Base-by-base conservation (phyloP, 1,284 basidiomycete genomes). In the Leccinum subrobustum region DNA sequence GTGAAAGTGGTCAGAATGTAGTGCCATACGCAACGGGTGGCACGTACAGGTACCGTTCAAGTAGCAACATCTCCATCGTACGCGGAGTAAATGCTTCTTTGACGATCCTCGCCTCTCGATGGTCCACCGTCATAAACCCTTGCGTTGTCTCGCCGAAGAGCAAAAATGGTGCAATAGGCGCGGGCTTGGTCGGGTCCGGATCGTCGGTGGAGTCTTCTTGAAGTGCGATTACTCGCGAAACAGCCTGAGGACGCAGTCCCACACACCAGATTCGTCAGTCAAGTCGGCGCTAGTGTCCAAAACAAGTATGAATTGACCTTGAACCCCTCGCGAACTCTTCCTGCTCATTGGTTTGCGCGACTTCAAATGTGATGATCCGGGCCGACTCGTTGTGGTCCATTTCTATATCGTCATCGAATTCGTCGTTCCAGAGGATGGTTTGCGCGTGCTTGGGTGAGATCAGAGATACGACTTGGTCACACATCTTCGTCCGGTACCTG, bases 401-500 rank as follows among this genome's bases (percentile, higher is more conserved):
- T 7, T 73, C 73, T 1, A 63, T 60, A 14, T 67, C 55, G 1
- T 73, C 68, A 3, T 74, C 25, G 25, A 27, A 27, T 12, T 72
- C 65, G 1, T 81, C 76, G 11, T 72, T 75, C 78, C 81, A 82
- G 2, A 81, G 69, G 29, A 85, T 75, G 1, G 76, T 66, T 20
- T 70, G 59, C 0, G 79, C 75, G 54, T 85, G 80, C 25, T 77
- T 75, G 0, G 76, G 60, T 0, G 84, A 83, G 25, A 86, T 72
- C 14, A 85, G 63, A 18, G 78, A 79, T 0, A 81, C 65, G 2
- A 81, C 68, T 63, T 85, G 85, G 61, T 87, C 84, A 9, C 78
- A 71, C 48, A 85, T 77, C 70, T 84, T 84, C 5, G 78, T 83
- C 12, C 85, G 76, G 64, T 86, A 87, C 52, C 84, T 85, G 20